Percentiles rank a stretch among this genome's conserved stretches.
These are phyloP conservation scores for Limtongozyma cylindracea DNA, from an alignment of 805 yeast species.

Conservation along the genomic window DNA sequence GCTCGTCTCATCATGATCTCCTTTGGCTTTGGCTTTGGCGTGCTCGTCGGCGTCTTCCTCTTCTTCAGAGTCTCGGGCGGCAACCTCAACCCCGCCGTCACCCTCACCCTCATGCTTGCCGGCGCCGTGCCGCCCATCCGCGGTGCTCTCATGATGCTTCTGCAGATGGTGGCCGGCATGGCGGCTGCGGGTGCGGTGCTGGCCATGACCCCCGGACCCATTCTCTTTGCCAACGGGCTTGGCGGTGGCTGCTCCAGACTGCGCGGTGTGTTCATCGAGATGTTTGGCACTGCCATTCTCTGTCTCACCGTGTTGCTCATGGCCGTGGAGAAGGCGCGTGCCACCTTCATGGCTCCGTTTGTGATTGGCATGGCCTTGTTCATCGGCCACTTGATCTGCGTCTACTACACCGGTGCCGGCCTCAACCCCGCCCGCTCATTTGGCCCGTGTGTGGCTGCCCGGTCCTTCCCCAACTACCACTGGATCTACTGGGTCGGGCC, in stretches of 20 bases:
- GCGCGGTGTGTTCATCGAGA: conserved; percentile 63
- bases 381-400: conserved; percentile 59
- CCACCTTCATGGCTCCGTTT: conserved; percentile 59
- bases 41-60: conserved; percentile 44
- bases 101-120: conserved; percentile 44
- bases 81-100: conserved; percentile 76
- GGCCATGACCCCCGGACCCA: conserved; percentile 65
- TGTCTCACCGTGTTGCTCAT: conserved; percentile 58
- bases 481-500: conserved; percentile 90
- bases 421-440: conserved; percentile 76
- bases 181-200: conserved; percentile 80
- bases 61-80: conserved; percentile 70
- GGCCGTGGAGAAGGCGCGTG: conserved; percentile 63
- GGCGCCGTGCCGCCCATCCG: conserved; percentile 53
- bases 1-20: conserved; percentile 55
- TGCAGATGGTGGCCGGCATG: conserved; percentile 71
- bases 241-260: conserved; percentile 50
- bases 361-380: conserved; percentile 66
- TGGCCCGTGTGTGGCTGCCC: conserved; percentile 60
- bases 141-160: conserved; percentile 32
- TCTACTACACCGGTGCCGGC: conserved; percentile 79
- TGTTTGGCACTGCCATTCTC: conserved; percentile 50
- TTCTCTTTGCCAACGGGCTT: conserved; percentile 43
- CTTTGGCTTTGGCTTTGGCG: conserved; percentile 71
- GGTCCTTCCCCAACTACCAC: conserved; percentile 55